Conservation (phyloP, 2,329 filamentous ascomycete genomes). For the Phialemoniopsis sp. region DNA sequence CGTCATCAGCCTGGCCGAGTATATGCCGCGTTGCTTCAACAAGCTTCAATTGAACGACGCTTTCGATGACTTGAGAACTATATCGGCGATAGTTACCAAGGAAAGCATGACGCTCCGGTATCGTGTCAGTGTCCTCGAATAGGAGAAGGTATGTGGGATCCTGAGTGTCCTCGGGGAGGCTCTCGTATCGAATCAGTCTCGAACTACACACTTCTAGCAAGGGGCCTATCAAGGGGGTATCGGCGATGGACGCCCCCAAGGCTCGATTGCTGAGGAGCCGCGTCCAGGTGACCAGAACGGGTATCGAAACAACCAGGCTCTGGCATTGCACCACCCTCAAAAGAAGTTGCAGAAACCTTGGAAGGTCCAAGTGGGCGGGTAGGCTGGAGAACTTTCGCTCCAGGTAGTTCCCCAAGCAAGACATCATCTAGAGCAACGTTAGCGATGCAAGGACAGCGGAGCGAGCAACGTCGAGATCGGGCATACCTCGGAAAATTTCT, state of each 20-base stretch:
- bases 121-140: conserved; percentile 89
- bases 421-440: conserved; percentile 62
- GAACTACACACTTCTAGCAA: conserved; percentile 80
- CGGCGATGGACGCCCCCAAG: conserved; percentile 60
- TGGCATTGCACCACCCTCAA: conserved; percentile 76
- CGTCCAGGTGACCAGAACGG: conserved; percentile 85
- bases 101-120: conserved; percentile 91
- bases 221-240: conserved; percentile 64
- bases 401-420: conserved; percentile 78
- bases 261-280: conserved; percentile 69
- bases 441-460: not conserved
- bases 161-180: conserved; percentile 74
- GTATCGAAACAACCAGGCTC: conserved; percentile 90
- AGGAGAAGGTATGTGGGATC: conserved; percentile 79
- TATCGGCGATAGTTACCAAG: conserved; percentile 93
- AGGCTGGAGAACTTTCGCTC: conserved; percentile 70
- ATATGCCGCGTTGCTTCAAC: conserved; percentile 86
- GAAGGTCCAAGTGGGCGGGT: conserved; percentile 59
- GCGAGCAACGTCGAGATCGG: not conserved
- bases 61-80: conserved; percentile 81
- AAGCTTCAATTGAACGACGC: conserved; percentile 75
- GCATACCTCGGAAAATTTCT: conserved; percentile 86
- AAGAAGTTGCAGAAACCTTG: conserved; percentile 75
- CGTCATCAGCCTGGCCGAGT: conserved; percentile 70
- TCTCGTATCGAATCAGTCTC: conserved; percentile 83